phyloP scores from a whole-genome alignment of 805 yeast species.

The Ogataea pini region DNA sequence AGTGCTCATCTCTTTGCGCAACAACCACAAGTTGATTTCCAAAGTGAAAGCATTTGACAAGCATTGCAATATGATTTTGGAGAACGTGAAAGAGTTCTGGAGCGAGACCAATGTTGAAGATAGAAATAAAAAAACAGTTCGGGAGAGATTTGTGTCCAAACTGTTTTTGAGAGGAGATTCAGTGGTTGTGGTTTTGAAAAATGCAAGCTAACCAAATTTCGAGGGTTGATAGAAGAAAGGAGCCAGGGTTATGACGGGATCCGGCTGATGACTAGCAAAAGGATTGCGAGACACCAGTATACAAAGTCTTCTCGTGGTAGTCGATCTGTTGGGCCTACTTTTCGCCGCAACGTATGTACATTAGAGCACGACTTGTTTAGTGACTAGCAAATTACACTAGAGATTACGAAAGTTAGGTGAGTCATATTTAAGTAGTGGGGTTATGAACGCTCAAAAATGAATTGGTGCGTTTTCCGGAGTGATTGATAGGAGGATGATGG shows the following conservation, averaged over 20 bases:
- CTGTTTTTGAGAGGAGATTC: slow-evolving; percentile 95
- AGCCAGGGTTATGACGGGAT: too few species aligned
- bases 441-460: too few species aligned
- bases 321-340: too few species aligned
- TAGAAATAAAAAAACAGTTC: slow-evolving; percentile 30
- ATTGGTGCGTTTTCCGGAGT: too few species aligned
- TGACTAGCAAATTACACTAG: background rate
- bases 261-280: too few species aligned
- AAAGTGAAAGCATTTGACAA: slow-evolving; percentile 93
- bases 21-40: slow-evolving; percentile 88
- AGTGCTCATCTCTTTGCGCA: slow-evolving; percentile 85
- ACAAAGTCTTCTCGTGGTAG: too few species aligned
- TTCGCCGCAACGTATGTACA: slow-evolving; percentile 2
- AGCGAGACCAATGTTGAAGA: slow-evolving; percentile 57
- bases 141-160: slow-evolving; percentile 82
- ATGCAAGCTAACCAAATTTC: slow-evolving; percentile 5
- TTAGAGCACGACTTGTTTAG: background rate
- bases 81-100: slow-evolving; percentile 83
- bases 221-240: too few species aligned
- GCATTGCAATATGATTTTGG: slow-evolving; percentile 91
- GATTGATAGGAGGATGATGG: too few species aligned
- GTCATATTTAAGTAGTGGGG: too few species aligned
- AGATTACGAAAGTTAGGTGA: background rate
- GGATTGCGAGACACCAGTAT: too few species aligned
- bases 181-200: slow-evolving; percentile 70